Evolutionary conservation across 257 asterid genomes (phyloP).

Genomic region (Gardenia jasminoides): DNA sequence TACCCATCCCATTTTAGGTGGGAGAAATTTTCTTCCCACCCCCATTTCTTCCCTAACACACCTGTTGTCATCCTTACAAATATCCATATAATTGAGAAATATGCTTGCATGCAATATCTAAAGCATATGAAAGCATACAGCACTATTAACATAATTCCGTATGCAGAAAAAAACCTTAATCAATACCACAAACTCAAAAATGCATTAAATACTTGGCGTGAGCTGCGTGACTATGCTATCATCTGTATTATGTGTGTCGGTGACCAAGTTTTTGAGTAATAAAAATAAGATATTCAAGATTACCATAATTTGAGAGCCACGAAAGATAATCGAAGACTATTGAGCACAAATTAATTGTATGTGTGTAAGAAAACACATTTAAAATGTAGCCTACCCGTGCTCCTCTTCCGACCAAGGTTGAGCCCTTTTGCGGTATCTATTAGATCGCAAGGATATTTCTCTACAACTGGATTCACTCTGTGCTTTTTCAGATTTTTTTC

Average conservation of each 20-base stretch:
- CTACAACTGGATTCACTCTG: slow-evolving; percentile 1
- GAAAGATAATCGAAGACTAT: no score
- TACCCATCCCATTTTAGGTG: no score
- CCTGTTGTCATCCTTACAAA: no score
- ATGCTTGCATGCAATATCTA: neutral
- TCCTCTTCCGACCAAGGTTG: slow-evolving; percentile 49
- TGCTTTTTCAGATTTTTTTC: neutral
- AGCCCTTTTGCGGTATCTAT: slow-evolving; percentile 25
- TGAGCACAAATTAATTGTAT: neutral
- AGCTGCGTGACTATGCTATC: neutral
- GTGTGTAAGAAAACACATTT: neutral
- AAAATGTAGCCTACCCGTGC: slow-evolving; percentile 33
- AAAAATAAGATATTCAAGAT: neutral
- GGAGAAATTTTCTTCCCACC: no score
- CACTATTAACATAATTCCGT: neutral
- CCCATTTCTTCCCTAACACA: no score
- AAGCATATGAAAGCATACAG: neutral
- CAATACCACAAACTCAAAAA: neutral
- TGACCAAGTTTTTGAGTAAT: neutral
- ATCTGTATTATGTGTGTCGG: neutral
- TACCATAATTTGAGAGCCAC: neutral
- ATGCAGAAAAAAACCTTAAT: neutral
- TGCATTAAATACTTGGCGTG: neutral
- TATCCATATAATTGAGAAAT: no score
- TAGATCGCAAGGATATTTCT: slow-evolving; percentile 14